Base-by-base conservation (phyloP, 345 rosid species). In the Eutrema yunnanense region DNA sequence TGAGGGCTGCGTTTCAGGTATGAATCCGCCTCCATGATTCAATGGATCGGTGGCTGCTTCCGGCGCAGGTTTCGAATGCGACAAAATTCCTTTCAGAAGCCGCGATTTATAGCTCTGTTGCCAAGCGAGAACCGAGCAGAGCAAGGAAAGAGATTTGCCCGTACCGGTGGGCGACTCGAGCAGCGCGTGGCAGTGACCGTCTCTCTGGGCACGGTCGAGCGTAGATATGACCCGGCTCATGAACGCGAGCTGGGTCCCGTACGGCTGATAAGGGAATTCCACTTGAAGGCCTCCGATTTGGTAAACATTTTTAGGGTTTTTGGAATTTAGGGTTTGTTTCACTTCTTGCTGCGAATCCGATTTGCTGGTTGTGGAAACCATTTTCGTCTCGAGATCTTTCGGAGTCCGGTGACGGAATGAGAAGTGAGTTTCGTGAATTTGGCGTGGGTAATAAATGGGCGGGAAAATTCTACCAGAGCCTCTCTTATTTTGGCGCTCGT, bases 91-190 rank as follows among this genome's bases (percentile, higher is more conserved):
- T 22, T 37, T 48, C 29, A 77, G 85, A 59, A 74, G 77, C 81
- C 80, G 84, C 3, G 48, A 48, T 78, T 73, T 84, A 14, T 73
- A 81, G 61, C 73, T 86, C 66, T 87, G 89, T 64, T 94, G 99
- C 99, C 97, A 92, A 6, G 97, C 96, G 49, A 94, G 90, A 19
- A 85, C 77, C 34, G 99, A 94, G 81, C 99, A 94, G 10, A 94
- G 96, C 72, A 94, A 86, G 52, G 99, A 94, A n/a, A 94, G 88
- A 26, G 99, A 91, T 76, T 94, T 94, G 0, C 99, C 99, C 1
- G 99, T 94, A 2, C 99, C 99, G 4, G 99, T 94, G 0, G 99
- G 99, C 0, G 96, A 94, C 79, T 94, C 99, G 54, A 94, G 97
- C 78, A 94, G 59, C 3, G 97, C 97, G 71, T 89, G 96, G 70